Evolutionary conservation across 192 early-diverging fungal species (phyloP).

Genomic region (Linnemannia hyalina): DNA sequence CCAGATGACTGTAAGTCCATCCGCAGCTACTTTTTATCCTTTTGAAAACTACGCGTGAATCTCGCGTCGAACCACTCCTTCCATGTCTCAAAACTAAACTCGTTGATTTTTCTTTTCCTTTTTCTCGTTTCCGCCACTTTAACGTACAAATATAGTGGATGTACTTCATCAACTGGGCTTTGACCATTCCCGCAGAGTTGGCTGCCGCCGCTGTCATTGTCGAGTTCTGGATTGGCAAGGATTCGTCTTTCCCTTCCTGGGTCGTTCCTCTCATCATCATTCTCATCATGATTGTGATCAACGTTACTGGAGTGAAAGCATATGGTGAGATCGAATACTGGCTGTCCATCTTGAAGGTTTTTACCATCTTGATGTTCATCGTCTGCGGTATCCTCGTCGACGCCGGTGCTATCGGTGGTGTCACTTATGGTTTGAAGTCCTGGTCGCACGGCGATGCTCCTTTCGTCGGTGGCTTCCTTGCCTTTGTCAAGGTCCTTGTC

Average conservation of each 20-base stretch:
- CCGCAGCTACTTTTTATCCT: too few species aligned
- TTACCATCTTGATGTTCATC: slow-evolving; percentile 86
- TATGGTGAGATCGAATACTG: slow-evolving; percentile 88
- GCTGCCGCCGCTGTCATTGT: slow-evolving; percentile 83
- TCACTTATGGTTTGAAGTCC: slow-evolving; percentile 68
- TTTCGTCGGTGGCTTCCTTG: slow-evolving; percentile 71
- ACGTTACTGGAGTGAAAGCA: slow-evolving; percentile 72
- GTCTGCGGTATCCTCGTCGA: slow-evolving; percentile 84
- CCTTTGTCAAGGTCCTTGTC: slow-evolving; percentile 74
- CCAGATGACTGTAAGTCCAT: slow-evolving; percentile 62
- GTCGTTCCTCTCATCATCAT: slow-evolving; percentile 62
- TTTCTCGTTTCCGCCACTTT: neutral
- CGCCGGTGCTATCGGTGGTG: slow-evolving; percentile 72
- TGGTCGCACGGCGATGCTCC: slow-evolving; percentile 75
- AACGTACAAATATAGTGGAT: slow-evolving; percentile 63
- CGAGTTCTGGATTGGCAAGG: slow-evolving; percentile 60
- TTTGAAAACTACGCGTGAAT: too few species aligned
- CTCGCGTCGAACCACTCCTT: too few species aligned
- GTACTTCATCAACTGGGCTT: slow-evolving; percentile 72
- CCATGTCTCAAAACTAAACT: too few species aligned
- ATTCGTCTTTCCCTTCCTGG: slow-evolving; percentile 47
- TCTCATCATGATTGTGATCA: slow-evolving; percentile 71
- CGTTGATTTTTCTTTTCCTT: neutral
- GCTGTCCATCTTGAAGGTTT: slow-evolving; percentile 73
- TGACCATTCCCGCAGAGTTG: slow-evolving; percentile 78